Evolutionary conservation across 768 basidiomycete genomes (phyloP), one percentile per base, ranked within the genome.

Genomic region (Hortiboletus flavorubellus): DNA sequence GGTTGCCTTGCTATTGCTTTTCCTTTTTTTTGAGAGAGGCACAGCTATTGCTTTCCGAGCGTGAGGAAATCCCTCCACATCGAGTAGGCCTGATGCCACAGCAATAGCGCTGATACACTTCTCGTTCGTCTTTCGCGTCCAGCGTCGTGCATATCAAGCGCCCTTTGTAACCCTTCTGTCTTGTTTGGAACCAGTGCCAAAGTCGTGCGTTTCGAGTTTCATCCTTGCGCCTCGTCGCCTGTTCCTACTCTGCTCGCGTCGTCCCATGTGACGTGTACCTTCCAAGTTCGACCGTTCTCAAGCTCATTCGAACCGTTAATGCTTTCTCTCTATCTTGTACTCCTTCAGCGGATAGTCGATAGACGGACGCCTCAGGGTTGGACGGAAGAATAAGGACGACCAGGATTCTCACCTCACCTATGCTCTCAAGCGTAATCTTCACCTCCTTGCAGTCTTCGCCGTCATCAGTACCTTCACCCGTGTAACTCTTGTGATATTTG

Each of bases 231-330:
- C 50, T 49, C 63, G 64, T 21, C 65, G 56, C 16, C 38, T 68
- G 37, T 59, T 56, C 38, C 48, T 67, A 15, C 51, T 72, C 16
- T 75, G 15, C 56, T 76, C 14, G 70, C 66, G 0, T 74, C 74
- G 10, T 75, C 74, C 26, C 64, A 76, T 41, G 69, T 74, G 44
- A 63, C 67, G 33, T 63, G 66, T 37, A 74, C 73, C 4, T 73
- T 74, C 45, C 75, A 76, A 49, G 53, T 74, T 42, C 65, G 75
- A 38, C 73, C 75, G 2, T 76, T 76, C 56, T 74, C 73, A 18
- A 76, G 74, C 43, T 68, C 73, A 3, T 53, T 73, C 4, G 75
- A 76, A 56, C 63, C 72, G 2, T 47, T 69, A 3, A 41, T 72
- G 16, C 46, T 76, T 4, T 63, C 69, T 12, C 55, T 71, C 12